Evolutionary conservation across 2,329 filamentous ascomycete genomes (phyloP).

Genomic region (Trichoderma sp.): DNA sequence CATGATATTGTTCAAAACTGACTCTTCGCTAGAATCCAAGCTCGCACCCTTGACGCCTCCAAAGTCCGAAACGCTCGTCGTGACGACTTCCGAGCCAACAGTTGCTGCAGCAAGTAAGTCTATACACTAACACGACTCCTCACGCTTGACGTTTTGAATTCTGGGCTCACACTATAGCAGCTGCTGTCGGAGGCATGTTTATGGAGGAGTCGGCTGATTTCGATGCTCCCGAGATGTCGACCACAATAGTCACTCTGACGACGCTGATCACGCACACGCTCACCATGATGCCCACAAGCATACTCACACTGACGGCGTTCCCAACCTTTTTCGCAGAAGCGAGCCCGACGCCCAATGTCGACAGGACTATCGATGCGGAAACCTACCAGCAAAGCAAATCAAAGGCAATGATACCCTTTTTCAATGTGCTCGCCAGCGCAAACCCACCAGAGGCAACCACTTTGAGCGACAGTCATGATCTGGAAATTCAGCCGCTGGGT

Average conservation of each 20-base stretch:
- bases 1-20: conserved; percentile 32
- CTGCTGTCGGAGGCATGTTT: conserved; percentile 1
- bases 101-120: background rate
- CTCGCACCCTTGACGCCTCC: background rate
- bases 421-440: background rate
- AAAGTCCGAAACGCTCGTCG: background rate
- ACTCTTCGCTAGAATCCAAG: conserved; percentile 4
- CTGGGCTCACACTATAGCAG: background rate
- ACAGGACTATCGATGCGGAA: background rate
- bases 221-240: background rate
- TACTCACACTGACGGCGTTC: conserved; percentile 3
- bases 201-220: background rate
- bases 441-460: background rate
- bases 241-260: conserved; percentile 16
- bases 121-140: no score
- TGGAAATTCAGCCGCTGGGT: background rate
- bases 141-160: background rate
- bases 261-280: conserved; percentile 6
- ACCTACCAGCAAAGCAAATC: background rate
- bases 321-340: background rate
- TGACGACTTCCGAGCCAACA: background rate
- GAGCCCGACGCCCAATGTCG: background rate
- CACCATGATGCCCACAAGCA: conserved; percentile 3
- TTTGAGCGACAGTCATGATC: background rate
- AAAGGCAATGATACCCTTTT: conserved; percentile 14